phyloP scores from a whole-genome alignment of 2,329 filamentous ascomycete genomes.

The Metarhizium album region DNA sequence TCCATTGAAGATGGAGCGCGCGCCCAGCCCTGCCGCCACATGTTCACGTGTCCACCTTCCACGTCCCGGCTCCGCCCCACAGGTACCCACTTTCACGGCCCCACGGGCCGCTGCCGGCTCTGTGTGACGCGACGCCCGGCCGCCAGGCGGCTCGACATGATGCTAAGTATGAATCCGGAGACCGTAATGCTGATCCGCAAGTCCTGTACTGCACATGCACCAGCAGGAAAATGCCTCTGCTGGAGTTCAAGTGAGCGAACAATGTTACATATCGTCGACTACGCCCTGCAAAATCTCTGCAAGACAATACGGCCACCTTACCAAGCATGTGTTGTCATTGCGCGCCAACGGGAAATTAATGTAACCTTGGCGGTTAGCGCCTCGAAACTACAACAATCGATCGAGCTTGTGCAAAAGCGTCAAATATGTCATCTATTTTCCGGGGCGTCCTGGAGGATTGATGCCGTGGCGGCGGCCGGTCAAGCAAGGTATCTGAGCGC shows the following conservation, averaged over 20 bases:
- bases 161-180: not conserved
- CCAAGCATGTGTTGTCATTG: not conserved
- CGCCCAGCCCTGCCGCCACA: too few relatives aligned
- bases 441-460: not conserved
- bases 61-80: not conserved
- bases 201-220: not conserved
- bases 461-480: not conserved
- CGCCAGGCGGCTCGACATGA: not conserved
- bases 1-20: too few relatives aligned
- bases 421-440: not conserved
- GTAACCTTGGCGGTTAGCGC: not conserved
- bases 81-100: not conserved
- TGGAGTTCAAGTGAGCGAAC: too few relatives aligned
- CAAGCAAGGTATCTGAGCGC: not conserved
- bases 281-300: not conserved
- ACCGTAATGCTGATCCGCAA: not conserved
- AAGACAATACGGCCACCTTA: not conserved
- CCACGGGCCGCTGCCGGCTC: constrained; percentile 9
- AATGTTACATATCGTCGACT: not conserved
- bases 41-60: not conserved
- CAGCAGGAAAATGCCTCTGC: not conserved
- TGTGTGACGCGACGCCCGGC: constrained; percentile 7
- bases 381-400: not conserved
- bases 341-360: not conserved
- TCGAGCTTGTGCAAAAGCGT: not conserved